Evolutionary conservation across 257 asterid genomes (phyloP).

Genomic region (Ophiorrhiza pumila): DNA sequence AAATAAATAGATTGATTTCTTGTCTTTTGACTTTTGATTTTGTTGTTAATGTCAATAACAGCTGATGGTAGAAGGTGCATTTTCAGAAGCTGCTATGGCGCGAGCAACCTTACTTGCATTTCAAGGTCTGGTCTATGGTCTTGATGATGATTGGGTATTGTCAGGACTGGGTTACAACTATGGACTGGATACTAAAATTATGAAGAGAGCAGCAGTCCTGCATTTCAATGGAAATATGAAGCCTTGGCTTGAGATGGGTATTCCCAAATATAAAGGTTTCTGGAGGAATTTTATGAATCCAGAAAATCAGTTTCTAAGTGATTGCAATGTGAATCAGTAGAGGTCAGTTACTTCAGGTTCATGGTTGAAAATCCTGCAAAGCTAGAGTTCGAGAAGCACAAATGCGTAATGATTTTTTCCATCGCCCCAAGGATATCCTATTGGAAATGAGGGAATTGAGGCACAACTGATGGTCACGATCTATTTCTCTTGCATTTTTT

Average conservation of each 20-base stretch:
- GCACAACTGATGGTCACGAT: constrained; percentile 15
- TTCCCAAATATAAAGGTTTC: constrained; percentile 59
- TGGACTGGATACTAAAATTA: constrained; percentile 42
- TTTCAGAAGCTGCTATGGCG: constrained; percentile 46
- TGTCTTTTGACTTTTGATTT: neutral
- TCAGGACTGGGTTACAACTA: constrained; percentile 89
- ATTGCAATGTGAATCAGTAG: constrained; percentile 78
- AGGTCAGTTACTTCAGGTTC: constrained; percentile 16
- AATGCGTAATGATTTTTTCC: neutral
- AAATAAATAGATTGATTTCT: neutral
- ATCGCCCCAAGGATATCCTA: neutral
- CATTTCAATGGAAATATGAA: constrained; percentile 97
- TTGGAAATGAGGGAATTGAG: constrained; percentile 15
- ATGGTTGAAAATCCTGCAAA: constrained; percentile 27
- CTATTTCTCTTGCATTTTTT: constrained; percentile 18
- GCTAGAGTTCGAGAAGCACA: constrained; percentile 21
- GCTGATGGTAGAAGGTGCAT: constrained; percentile 41
- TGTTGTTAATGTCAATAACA: constrained; percentile 36
- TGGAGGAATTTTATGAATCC: constrained; percentile 75
- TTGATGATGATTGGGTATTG: constrained; percentile 70
- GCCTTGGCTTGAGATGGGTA: constrained; percentile 98
- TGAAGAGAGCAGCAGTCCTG: constrained; percentile 61
- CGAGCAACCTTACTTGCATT: constrained; percentile 74
- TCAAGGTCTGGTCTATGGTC: constrained; percentile 58
- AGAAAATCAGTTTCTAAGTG: constrained; percentile 66